Evolutionary conservation across 176 grass and related monocot genomes (phyloP), one percentile per base, ranked within the genome.

Genomic region (Zoysia pacifica): DNA sequence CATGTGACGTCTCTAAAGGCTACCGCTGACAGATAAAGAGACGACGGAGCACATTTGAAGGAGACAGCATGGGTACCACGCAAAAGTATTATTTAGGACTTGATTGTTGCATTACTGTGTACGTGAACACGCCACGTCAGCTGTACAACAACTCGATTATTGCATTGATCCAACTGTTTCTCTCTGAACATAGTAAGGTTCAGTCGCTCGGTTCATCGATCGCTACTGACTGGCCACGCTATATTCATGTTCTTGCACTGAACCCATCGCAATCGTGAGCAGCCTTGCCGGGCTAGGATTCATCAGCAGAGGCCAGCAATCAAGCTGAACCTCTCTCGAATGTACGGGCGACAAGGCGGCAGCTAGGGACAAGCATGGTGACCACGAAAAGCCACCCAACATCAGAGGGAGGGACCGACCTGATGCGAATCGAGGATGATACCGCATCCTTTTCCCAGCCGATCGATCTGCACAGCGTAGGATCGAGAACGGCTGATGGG

Each of bases 1-100:
- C 86, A 88, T 65, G 86, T 84, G 81, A 42, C 45, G 54, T 38
- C 69, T 75, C 63, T 68, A 79, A 58, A 66, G 9, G 39, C 61
- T 28, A 51, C 60, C 60, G 16, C 13, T 19, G 18, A 74, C 20
- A 41, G 48, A 0, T 49, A n/a, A 9, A 38, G 42, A 11, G n/a
- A 14, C 14, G 78, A 35, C 15, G 42, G 12, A 66, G 36, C 11
- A 65, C 74, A 63, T 63, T 63, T 78, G 20, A 9, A 76, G 7
- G 53, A 62, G 41, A 44, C 14, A 63, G 56, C 11, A 46, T 67
- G 62, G 62, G 81, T 55, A 65, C 45, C 47, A 11, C 28, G 80
- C 28, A 28, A 28, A 28, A 28, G 28, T 28, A 67, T 44, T 5
- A 4, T 3, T 38, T 50, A 73, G 40, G 38, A 47, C 14, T 56